Conservation (phyloP, 2,329 filamentous ascomycete species). For the Sporothrix euskadiensis region DNA sequence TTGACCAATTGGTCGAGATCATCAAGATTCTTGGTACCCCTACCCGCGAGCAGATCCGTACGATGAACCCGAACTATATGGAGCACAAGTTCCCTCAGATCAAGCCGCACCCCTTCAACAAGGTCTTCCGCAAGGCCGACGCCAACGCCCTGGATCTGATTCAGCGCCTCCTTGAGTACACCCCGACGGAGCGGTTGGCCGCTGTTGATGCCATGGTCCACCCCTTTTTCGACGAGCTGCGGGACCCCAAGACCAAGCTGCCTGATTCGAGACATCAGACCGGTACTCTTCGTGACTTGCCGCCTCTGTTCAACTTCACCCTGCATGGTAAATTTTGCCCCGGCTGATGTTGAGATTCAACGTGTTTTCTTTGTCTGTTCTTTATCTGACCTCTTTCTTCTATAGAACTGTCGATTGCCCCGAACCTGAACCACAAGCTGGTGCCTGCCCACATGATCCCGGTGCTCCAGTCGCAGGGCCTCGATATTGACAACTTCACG, state of each 20-base stretch:
- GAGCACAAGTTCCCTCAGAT: constrained; percentile 99
- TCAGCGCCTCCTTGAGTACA: constrained; percentile 91
- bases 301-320: constrained; percentile 88
- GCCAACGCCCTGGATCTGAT: constrained; percentile 92
- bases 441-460: constrained; percentile 81
- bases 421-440: constrained; percentile 81
- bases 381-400: background rate
- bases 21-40: constrained; percentile 98
- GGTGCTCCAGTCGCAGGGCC: constrained; percentile 70
- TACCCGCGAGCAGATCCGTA: constrained; percentile 95
- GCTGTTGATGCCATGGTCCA: constrained; percentile 97
- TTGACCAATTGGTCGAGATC: constrained; percentile 97
- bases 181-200: constrained; percentile 88
- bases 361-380: background rate
- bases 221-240: constrained; percentile 96
- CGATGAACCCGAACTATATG: constrained; percentile 99
- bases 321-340: constrained; percentile 71
- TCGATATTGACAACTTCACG: constrained; percentile 92
- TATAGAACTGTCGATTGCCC: constrained; percentile 86
- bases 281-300: constrained; percentile 76
- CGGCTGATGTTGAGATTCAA: too few species aligned
- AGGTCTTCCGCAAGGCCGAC: constrained; percentile 97
- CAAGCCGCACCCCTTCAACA: constrained; percentile 98
- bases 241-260: constrained; percentile 85
- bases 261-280: constrained; percentile 92